phyloP scores from a whole-genome alignment of 148 eudicot genomes.

The Beta vulgaris region DNA sequence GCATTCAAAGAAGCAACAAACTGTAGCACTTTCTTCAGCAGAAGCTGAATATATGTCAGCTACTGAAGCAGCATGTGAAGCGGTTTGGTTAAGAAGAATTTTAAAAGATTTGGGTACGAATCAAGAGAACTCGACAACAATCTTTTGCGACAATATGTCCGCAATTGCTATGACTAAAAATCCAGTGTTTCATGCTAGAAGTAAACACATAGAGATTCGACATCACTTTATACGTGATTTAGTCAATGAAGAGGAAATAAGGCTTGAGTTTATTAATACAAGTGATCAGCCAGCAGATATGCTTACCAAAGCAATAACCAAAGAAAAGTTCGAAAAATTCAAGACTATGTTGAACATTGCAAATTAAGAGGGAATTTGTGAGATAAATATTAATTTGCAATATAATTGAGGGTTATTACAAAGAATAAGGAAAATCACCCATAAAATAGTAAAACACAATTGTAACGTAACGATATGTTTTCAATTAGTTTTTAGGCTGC shows the following conservation, averaged over 20 bases:
- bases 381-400: no score
- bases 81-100: constrained; percentile 5
- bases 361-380: neutral
- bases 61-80: constrained; percentile 1
- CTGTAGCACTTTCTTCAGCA: neutral
- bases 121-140: neutral
- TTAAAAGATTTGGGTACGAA: neutral
- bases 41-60: constrained; percentile 4
- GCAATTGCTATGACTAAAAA: no score
- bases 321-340: no score
- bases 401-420: no score
- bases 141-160: constrained; percentile 3
- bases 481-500: no score
- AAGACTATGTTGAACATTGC: no score
- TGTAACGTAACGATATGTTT: no score
- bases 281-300: neutral
- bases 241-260: constrained; percentile 2
- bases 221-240: neutral
- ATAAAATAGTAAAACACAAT: no score
- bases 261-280: neutral
- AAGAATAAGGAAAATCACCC: no score
- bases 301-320: neutral
- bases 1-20: constrained; percentile 2
- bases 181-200: neutral
- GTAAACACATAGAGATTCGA: neutral